Base-by-base conservation (phyloP, 805 yeast species). In the Priceomyces castillae region DNA sequence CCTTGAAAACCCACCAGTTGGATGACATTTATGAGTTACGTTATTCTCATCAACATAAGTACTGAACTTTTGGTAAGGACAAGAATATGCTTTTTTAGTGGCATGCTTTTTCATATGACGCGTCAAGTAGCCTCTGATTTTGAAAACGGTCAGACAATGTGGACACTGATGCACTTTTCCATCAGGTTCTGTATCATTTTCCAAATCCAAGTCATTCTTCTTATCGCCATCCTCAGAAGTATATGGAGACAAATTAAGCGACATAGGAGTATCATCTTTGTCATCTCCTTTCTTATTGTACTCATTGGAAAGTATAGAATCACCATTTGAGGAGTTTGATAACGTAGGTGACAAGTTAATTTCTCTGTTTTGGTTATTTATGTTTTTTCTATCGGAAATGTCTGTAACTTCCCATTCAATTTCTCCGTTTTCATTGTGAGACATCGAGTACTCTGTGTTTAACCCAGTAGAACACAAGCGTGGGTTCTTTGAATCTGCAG, bases 401-500 rank as follows among this genome's bases (percentile, higher is more conserved):
- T 77, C 80, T 18, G 76, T 71, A 43, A 81, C 70, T 12, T 71
- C 71, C 79, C 84, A 81, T 43, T 77, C 81, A 12, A 80, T 69
- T 48, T 77, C 80, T 2, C 85, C 86, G 26, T 71, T 67, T 12
- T 58, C 61, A 51, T 77, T 78, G 39, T 73, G 75, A 48, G 72
- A 67, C 3, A 83, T 80, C n/a, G 77, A 59, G 36, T 78, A 64
- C 41, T 76, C 66, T 2, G 81, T 66, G 30, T 77, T 67, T 39
- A 66, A 52, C 14, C 72, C 69, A 9, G 82, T 78, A 20, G 84
- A 75, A 55, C 85, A 80, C 31, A 69, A 64, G 33, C 58, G 55
- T 3, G 61, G 34, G 19, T 48, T 31, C 2, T 30, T 22, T 3
- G 46, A 20, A 14, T 30, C 34, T 17, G 42, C 43, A 7, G 47